These are phyloP conservation scores for Microdochium trichocladiopsis DNA, from an alignment of 2,329 filamentous ascomycete genomes.

Conservation along the genomic window DNA sequence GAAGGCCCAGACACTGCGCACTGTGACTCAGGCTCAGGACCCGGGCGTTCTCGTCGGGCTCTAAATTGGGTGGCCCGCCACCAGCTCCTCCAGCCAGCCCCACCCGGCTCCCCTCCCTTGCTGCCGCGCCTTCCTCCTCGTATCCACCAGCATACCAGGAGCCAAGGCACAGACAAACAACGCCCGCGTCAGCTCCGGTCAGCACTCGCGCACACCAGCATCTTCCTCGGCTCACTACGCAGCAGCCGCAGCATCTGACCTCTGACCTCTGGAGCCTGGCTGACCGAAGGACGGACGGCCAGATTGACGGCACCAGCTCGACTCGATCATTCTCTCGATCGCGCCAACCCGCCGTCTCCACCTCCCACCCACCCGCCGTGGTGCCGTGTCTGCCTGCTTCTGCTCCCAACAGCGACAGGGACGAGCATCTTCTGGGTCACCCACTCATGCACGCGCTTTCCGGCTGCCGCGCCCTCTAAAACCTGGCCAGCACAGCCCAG, in stretches of 20 bases:
- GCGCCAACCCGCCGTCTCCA: too few relatives aligned
- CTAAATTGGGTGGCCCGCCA: neutral
- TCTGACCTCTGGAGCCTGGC: too few relatives aligned
- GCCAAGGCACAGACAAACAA: neutral
- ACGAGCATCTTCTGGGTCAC: neutral
- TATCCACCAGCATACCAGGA: neutral
- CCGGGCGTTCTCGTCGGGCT: neutral
- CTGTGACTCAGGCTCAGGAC: neutral
- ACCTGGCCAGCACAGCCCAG: too few relatives aligned
- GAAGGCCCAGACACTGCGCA: neutral
- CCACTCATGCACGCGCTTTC: neutral
- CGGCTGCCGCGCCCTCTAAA: neutral
- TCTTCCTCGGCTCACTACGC: too few relatives aligned
- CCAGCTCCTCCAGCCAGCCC: neutral
- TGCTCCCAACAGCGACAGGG: neutral
- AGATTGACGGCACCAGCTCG: too few relatives aligned
- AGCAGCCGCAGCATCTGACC: too few relatives aligned
- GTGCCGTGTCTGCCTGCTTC: too few relatives aligned
- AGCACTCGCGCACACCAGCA: too few relatives aligned
- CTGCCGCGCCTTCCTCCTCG: neutral
- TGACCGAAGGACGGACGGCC: too few relatives aligned
- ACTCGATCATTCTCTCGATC: too few relatives aligned
- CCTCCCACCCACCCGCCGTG: too few relatives aligned
- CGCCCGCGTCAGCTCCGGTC: neutral
- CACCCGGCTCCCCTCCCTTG: neutral